Conservation (phyloP, 257 asterid genomes). For the Gynochthodes officinalis region DNA sequence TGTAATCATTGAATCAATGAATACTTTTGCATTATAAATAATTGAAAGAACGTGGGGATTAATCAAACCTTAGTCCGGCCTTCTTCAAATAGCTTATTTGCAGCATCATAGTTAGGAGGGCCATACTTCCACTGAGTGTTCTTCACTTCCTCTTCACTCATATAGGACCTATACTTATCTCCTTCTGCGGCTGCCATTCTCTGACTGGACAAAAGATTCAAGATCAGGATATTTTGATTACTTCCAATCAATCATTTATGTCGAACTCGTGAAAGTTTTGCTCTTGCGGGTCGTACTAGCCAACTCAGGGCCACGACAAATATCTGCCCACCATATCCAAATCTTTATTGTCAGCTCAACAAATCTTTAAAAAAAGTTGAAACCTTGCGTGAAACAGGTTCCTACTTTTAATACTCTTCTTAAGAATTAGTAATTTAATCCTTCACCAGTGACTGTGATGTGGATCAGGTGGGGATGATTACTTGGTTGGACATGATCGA, state of each 20-base stretch:
- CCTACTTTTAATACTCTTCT: no score
- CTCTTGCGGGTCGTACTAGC: constrained; percentile 1
- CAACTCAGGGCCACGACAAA: background rate
- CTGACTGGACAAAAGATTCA: background rate
- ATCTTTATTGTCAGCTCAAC: no score
- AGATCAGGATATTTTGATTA: no score
- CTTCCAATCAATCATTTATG: no score
- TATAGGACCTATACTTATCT: constrained; percentile 54
- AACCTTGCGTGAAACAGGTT: no score
- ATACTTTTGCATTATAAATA: background rate
- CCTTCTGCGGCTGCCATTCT: constrained; percentile 40
- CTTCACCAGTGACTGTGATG: no score
- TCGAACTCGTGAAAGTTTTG: background rate
- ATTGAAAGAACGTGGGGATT: background rate
- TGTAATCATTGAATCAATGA: no score
- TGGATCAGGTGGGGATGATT: no score
- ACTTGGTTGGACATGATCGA: no score
- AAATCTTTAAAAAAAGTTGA: no score
- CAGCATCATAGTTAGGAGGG: constrained; percentile 70
- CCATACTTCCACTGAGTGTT: constrained; percentile 59
- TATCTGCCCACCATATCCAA: no score
- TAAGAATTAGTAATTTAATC: no score
- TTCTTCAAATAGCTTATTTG: constrained; percentile 69
- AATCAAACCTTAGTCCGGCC: constrained; percentile 59
- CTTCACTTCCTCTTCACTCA: constrained; percentile 55